Evolutionary conservation across 768 basidiomycete genomes (phyloP).

Genomic region (Daedalea quercina): DNA sequence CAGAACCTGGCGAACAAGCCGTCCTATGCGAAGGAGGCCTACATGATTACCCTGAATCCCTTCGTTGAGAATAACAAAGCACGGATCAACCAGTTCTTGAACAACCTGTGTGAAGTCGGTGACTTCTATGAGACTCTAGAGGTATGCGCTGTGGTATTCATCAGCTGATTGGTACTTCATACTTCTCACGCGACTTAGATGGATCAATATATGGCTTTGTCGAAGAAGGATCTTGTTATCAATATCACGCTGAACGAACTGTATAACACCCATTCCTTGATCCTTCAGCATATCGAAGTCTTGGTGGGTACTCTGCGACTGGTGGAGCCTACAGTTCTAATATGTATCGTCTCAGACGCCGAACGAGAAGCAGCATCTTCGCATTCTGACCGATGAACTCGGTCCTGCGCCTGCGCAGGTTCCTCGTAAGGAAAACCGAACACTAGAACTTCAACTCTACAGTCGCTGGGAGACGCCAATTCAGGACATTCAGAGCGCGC

Average conservation of each 20-base stretch:
- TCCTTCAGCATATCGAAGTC: constrained; percentile 91
- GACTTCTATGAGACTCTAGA: constrained; percentile 99
- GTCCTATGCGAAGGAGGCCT: constrained; percentile 93
- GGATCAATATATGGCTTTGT: constrained; percentile 99
- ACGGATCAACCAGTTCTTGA: constrained; percentile 95
- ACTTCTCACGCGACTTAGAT: constrained; percentile 45
- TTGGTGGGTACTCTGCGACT: constrained; percentile 49
- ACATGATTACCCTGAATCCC: constrained; percentile 98
- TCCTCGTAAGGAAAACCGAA: constrained; percentile 95
- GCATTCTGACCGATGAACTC: constrained; percentile 93
- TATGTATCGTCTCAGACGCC: constrained; percentile 56
- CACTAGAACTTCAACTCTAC: constrained; percentile 87
- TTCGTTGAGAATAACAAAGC: constrained; percentile 99
- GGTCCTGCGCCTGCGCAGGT: constrained; percentile 92
- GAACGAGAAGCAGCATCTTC: constrained; percentile 95
- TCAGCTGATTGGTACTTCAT: background rate
- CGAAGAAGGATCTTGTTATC: constrained; percentile 97
- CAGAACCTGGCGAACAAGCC: constrained; percentile 99
- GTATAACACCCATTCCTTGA: constrained; percentile 96
- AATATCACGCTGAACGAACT: constrained; percentile 98
- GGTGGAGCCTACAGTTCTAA: background rate
- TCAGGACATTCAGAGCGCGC: constrained; percentile 92
- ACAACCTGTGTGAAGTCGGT: constrained; percentile 95
- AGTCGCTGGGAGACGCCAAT: constrained; percentile 99
- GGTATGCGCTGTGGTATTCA: constrained; percentile 38